Evolutionary conservation across 176 grass and related monocot species (phyloP).

Genomic region (Stipa capillata): DNA sequence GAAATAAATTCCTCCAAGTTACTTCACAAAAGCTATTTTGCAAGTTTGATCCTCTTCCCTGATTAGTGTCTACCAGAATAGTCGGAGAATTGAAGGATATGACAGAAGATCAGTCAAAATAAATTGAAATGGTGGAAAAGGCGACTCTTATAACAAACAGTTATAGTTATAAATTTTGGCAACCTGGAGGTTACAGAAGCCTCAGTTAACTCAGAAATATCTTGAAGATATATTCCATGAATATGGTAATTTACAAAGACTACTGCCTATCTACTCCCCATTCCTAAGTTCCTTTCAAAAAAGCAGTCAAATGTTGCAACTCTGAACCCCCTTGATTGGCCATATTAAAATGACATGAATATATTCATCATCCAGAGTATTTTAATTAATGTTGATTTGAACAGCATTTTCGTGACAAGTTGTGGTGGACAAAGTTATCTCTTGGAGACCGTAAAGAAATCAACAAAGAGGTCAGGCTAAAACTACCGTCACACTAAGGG

Average conservation of each 20-base stretch:
- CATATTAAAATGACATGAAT: not conserved
- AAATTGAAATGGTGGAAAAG: not conserved
- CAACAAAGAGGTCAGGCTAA: not conserved
- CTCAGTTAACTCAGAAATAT: not conserved
- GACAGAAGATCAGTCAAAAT: not conserved
- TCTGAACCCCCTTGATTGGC: not conserved
- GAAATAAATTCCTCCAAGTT: conserved; percentile 1
- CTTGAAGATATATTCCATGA: not conserved
- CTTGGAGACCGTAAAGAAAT: not conserved
- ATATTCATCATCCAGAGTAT: not conserved
- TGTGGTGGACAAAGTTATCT: not conserved
- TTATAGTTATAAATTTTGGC: not conserved
- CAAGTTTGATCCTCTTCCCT: not conserved
- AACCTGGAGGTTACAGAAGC: conserved; percentile 5
- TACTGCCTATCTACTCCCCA: not conserved
- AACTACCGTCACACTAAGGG: no score
- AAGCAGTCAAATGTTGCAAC: not conserved
- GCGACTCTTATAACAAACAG: not conserved
- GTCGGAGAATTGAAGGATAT: not conserved
- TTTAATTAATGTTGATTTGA: conserved; percentile 5
- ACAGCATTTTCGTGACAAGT: not conserved
- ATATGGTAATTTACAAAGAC: not conserved
- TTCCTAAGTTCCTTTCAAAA: not conserved
- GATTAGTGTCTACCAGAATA: not conserved
- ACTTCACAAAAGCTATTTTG: not conserved